Evolutionary conservation across 768 basidiomycete genomes (phyloP).

Genomic region (Boletus huronensis): DNA sequence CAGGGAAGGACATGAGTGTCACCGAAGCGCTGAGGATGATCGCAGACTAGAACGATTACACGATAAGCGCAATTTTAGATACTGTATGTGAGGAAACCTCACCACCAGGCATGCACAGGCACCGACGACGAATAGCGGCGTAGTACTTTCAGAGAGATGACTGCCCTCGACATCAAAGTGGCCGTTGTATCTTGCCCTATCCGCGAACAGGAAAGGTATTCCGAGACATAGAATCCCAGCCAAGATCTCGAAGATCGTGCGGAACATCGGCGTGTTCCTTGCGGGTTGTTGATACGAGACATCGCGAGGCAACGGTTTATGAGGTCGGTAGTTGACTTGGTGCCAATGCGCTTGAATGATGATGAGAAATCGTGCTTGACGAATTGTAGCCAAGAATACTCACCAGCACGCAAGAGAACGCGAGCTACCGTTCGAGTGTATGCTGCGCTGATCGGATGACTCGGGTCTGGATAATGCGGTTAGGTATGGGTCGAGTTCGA

Average conservation of each 20-base stretch:
- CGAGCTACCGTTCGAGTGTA: constrained; percentile 66
- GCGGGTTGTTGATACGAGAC: constrained; percentile 30
- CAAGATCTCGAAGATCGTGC: constrained; percentile 54
- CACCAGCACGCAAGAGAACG: constrained; percentile 65
- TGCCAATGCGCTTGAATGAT: constrained; percentile 54
- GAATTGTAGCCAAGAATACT: constrained; percentile 23
- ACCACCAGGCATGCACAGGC: constrained; percentile 65
- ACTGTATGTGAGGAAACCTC: constrained; percentile 28
- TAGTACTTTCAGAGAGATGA: constrained; percentile 42
- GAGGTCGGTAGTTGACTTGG: constrained; percentile 64
- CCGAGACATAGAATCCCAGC: constrained; percentile 68
- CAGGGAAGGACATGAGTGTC: constrained; percentile 77
- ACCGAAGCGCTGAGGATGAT: constrained; percentile 78
- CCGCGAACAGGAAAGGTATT: constrained; percentile 72
- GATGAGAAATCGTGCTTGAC: neutral
- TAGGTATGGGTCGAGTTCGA: neutral
- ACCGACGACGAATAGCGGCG: constrained; percentile 60
- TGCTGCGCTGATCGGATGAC: constrained; percentile 33
- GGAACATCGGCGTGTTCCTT: constrained; percentile 39
- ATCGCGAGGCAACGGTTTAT: constrained; percentile 62
- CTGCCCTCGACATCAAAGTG: constrained; percentile 57
- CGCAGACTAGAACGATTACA: constrained; percentile 53
- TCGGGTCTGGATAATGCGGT: constrained; percentile 14
- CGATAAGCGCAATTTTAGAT: constrained; percentile 1
- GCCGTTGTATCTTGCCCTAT: constrained; percentile 43